These are phyloP conservation scores for Breynia disticha DNA, from an alignment of 441 rosid species.

Conservation along the genomic window DNA sequence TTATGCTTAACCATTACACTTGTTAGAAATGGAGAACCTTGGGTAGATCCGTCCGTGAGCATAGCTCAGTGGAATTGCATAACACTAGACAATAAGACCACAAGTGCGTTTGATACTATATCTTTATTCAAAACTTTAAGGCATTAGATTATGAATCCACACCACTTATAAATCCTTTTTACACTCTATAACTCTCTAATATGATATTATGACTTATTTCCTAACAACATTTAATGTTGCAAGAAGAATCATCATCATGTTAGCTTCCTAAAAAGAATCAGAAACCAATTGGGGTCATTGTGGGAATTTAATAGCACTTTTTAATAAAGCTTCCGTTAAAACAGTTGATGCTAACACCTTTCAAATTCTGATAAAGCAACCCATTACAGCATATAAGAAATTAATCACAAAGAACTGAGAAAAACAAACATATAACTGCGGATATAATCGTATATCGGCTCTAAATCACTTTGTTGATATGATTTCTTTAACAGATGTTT, in stretches of 20 bases:
- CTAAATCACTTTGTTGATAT: conserved; percentile 15
- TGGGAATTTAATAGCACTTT: conserved; percentile 20
- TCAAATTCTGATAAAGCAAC: conserved; percentile 25
- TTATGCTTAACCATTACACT: conserved; percentile 7
- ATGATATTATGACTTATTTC: too few species aligned
- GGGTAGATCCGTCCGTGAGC: too few species aligned
- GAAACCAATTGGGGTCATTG: conserved; percentile 21
- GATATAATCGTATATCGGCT: neutral
- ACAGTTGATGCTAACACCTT: conserved; percentile 18
- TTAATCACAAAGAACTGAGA: neutral
- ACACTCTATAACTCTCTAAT: too few species aligned
- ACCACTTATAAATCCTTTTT: too few species aligned
- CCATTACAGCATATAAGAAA: neutral
- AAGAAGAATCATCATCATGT: conserved; percentile 6
- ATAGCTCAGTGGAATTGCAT: too few species aligned
- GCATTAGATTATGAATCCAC: too few species aligned
- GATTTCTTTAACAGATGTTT: conserved; percentile 57
- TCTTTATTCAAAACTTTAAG: too few species aligned
- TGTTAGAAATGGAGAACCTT: too few species aligned
- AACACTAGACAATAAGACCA: too few species aligned
- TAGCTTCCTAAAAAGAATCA: neutral
- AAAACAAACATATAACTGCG: neutral
- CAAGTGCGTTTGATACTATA: too few species aligned
- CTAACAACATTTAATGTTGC: too few species aligned
- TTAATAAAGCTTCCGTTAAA: conserved; percentile 25